Conservation (phyloP, 1,284 basidiomycete species). For the Singerocomus rubriflavus region DNA sequence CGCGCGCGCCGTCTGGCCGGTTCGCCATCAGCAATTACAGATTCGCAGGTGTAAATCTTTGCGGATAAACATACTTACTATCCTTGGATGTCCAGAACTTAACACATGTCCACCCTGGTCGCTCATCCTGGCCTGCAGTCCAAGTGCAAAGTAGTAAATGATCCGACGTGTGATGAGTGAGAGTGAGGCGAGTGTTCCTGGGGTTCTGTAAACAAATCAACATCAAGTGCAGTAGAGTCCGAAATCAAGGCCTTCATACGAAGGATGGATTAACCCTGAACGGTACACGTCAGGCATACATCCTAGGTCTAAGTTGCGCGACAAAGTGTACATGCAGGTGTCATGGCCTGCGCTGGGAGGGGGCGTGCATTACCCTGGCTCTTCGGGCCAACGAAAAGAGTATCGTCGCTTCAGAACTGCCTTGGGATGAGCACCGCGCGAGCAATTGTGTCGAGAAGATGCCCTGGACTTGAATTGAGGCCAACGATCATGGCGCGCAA, state of each 20-base stretch:
- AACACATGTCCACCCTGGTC: neutral
- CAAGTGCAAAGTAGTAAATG: neutral
- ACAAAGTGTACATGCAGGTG: neutral
- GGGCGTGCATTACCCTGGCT: neutral
- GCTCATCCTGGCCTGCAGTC: neutral
- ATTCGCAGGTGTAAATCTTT: conserved; percentile 5
- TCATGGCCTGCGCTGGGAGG: neutral
- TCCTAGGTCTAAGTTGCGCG: neutral
- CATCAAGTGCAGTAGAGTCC: neutral
- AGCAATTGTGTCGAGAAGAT: neutral
- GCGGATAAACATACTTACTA: conserved; percentile 5
- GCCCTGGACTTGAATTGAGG: neutral
- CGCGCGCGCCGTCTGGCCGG: neutral
- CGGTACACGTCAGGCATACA: neutral
- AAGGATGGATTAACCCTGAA: neutral
- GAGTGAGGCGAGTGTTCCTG: neutral
- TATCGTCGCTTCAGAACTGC: neutral
- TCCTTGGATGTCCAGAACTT: neutral
- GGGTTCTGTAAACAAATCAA: neutral
- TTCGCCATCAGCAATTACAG: neutral
- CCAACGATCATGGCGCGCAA: neutral
- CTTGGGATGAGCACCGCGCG: neutral
- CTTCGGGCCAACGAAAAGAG: neutral
- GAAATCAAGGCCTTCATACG: neutral
- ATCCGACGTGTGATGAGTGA: neutral